phyloP scores from a whole-genome alignment of 148 eudicot genomes.

The Cornus florida region DNA sequence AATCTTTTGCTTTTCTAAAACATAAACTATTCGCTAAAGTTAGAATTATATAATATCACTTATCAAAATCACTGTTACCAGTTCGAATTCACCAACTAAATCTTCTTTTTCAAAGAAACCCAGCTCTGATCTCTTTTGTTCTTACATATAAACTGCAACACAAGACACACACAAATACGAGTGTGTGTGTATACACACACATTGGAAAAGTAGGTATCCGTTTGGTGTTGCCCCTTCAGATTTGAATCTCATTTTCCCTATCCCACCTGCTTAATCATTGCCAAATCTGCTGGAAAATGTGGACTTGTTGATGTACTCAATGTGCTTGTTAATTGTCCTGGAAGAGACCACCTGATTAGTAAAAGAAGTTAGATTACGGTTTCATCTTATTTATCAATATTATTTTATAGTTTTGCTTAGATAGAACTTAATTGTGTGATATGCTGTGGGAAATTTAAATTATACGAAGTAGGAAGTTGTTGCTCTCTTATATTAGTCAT shows the following conservation, averaged over 20 bases:
- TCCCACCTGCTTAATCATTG: not conserved
- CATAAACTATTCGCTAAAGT: no score
- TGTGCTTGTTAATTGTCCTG: constrained; percentile 5
- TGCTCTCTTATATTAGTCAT: not conserved
- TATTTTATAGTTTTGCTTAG: not conserved
- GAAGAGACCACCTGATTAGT: constrained; percentile 2
- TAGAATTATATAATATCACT: no score
- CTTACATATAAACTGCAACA: not conserved
- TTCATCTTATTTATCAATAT: not conserved
- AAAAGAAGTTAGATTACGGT: not conserved
- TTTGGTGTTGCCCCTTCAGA: not conserved
- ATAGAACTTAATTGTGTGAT: not conserved
- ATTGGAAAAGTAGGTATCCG: not conserved
- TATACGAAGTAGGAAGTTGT: not conserved
- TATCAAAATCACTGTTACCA: not conserved
- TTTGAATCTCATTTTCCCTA: not conserved
- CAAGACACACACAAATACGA: not conserved
- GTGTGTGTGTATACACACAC: not conserved
- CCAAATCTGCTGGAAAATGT: not conserved
- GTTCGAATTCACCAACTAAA: not conserved
- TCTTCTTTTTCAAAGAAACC: not conserved
- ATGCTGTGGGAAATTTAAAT: not conserved
- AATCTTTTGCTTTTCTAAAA: not conserved
- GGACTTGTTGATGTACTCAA: constrained; percentile 4
- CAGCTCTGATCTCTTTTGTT: not conserved